Evolutionary conservation across 768 basidiomycete genomes (phyloP), one percentile per base, ranked within the genome.

Genomic region (Tricholoma sp.): DNA sequence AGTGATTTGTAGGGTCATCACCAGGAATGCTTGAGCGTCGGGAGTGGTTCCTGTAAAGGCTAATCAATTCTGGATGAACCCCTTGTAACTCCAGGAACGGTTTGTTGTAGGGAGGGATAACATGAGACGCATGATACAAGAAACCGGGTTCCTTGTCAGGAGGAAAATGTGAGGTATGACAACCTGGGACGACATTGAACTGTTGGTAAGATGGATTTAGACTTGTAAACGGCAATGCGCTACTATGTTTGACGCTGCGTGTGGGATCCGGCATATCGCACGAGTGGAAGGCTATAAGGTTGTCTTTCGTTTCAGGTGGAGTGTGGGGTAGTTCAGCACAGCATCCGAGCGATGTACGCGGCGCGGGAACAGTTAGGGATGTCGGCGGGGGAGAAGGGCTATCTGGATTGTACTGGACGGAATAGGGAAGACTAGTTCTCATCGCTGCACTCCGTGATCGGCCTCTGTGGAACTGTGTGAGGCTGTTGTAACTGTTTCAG

Each of bases 401-500:
- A 58, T 69, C 73, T 31, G 70, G 63, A 58, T 70, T 72, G 50
- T 68, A 69, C 54, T 63, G 65, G 34, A 65, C 6, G 12, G 39
- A 32, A 36, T 72, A 72, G 31, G 65, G 63, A 39, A 59, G 56
- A 37, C 72, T 73, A 13, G 68, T 65, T 2, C 73, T 72, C 64
- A 69, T 73, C 61, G 74, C 69, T 28, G 65, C 51, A 32, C 65
- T 64, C 2, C 75, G 70, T 12, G 71, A 70, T 41, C 67, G 62
- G 53, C 76, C 76, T 17, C 70, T 70, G 52, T 73, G 76, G 65
- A 76, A 76, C 42, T 78, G 70, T 32, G 78, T 80, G 55, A 80
- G 77, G 57, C 78, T 79, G 56, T 80, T 82, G 62, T 80, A 81
- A 61, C 80, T 80, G 58, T 36, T 49, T 39, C 29, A 28, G 55